A percentile compares a stretch with the other conserved stretches of the same genome.
These are phyloP conservation scores for Phylloboletellus chloephorus DNA, from an alignment of 1,284 basidiomycete species.

Conservation along the genomic window DNA sequence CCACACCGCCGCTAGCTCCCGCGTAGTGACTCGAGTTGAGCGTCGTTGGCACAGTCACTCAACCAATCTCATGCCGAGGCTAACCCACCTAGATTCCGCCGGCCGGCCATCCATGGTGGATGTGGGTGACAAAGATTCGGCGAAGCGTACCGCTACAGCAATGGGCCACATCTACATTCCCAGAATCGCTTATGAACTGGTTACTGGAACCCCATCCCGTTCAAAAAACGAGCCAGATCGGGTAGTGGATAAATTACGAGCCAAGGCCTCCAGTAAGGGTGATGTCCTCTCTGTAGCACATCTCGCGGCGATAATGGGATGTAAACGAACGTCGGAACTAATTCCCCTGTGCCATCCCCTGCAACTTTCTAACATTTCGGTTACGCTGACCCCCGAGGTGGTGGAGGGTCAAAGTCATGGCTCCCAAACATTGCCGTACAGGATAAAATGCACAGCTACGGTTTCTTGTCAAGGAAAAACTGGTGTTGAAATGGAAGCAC, in stretches of 20 bases:
- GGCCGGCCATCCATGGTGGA: constrained; percentile 81
- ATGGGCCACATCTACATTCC: constrained; percentile 73
- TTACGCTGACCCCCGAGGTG: constrained; percentile 48
- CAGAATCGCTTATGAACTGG: constrained; percentile 55
- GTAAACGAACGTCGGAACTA: constrained; percentile 75
- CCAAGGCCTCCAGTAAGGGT: constrained; percentile 61
- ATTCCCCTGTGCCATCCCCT: constrained; percentile 87
- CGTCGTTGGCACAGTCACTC: constrained; percentile 26
- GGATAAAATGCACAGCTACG: constrained; percentile 60
- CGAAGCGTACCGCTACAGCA: constrained; percentile 70
- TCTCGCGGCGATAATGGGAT: constrained; percentile 82
- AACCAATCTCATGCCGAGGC: constrained; percentile 15
- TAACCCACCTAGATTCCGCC: constrained; percentile 69
- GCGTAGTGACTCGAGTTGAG: constrained; percentile 3
- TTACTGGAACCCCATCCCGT: constrained; percentile 37
- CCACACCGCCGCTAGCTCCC: background rate
- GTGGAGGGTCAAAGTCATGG: constrained; percentile 1
- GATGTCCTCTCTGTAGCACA: constrained; percentile 76
- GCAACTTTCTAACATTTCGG: constrained; percentile 62
- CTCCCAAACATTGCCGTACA: constrained; percentile 33
- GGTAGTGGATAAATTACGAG: constrained; percentile 33
- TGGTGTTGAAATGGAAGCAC: constrained; percentile 93
- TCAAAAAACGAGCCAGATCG: constrained; percentile 17
- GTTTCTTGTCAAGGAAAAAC: constrained; percentile 76
- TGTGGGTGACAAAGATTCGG: constrained; percentile 61